Base-by-base conservation (phyloP, 768 basidiomycete genomes). In the Pisolithus sp. region DNA sequence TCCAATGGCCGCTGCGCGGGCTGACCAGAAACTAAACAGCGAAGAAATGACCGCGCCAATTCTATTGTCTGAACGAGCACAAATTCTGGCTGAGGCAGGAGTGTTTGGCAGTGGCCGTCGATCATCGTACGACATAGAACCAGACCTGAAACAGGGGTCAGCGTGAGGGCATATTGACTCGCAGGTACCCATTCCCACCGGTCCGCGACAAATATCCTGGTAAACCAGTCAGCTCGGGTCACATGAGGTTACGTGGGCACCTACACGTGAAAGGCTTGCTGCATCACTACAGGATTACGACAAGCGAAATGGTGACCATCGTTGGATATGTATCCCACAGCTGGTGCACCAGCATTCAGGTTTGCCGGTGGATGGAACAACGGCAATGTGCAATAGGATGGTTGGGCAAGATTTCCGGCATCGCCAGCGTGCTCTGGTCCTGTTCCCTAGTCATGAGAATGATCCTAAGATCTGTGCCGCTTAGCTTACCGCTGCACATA, bases 251-350 rank as follows among this genome's bases (percentile, higher is more conserved):
- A 18, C 26, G n/a, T 21, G 48, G 31, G 31, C 7, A 69, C 77
- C 47, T 65, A 80, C 77, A 81, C 77, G 61, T 81, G 80, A 62
- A 76, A 80, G 0, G 78, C 69, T 55, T 73, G 77, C 28, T 73
- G 73, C 60, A 76, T 57, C 6, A 71, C 63, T 3, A 64, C 67
- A 3, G 80, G 80, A 55, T 80, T 78, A 31, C 67, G 69, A 66
- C 80, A 81, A 2, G 62, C 51, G 53, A 77, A 81, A 9, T 65
- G 51, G 57, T 81, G 80, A 0, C 80, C 80, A 51, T 81, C 79
- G 20, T 65, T 62, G 17, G 79, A 80, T 40, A 77, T 57, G 59
- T 81, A 75, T 0, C 79, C 79, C 50, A 79, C 76, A 18, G 61
- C 63, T 63, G 20, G 77, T 7, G 62, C 57, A 7, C 61, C 54